phyloP scores from a whole-genome alignment of 768 basidiomycete species.

The Rhodotorula graminis region DNA sequence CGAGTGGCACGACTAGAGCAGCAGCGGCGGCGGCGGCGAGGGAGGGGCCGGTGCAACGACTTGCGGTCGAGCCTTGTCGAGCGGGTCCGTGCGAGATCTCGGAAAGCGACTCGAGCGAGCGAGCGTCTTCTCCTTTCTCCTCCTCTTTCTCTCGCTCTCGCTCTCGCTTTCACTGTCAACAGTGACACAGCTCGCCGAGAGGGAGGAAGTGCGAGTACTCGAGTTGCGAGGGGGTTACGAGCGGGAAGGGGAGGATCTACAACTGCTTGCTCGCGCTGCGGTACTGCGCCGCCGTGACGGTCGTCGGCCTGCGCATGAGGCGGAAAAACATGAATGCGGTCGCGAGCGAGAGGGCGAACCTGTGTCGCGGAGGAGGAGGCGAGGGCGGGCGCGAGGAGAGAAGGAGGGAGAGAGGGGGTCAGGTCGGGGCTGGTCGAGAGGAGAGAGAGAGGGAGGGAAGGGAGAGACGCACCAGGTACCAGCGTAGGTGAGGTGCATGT shows the following conservation, averaged over 20 bases:
- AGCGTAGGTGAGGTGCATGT: constrained; percentile 90
- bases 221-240: too few species aligned
- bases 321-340: constrained; percentile 71
- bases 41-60: too few species aligned
- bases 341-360: constrained; percentile 83
- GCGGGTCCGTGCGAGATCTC: not conserved
- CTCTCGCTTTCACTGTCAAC: too few species aligned
- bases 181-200: too few species aligned
- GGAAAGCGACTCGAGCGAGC: too few species aligned
- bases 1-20: constrained; percentile 25
- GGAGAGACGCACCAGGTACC: constrained; percentile 67
- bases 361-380: constrained; percentile 55
- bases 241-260: not conserved
- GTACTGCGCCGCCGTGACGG: constrained; percentile 5
- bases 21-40: not conserved
- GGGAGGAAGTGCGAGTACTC: too few species aligned
- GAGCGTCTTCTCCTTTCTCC: too few species aligned
- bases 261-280: constrained; percentile 7
- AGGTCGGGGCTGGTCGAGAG: not conserved
- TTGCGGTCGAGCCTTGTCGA: not conserved
- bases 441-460: constrained; percentile 5
- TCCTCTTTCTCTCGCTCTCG: too few species aligned
- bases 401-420: constrained; percentile 51
- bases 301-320: constrained; percentile 19
- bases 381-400: not conserved